A percentile compares a stretch with the other conserved stretches of the same genome.
Evolutionary conservation across 768 basidiomycete genomes (phyloP).

Genomic region (Infundibulicybe gibba): DNA sequence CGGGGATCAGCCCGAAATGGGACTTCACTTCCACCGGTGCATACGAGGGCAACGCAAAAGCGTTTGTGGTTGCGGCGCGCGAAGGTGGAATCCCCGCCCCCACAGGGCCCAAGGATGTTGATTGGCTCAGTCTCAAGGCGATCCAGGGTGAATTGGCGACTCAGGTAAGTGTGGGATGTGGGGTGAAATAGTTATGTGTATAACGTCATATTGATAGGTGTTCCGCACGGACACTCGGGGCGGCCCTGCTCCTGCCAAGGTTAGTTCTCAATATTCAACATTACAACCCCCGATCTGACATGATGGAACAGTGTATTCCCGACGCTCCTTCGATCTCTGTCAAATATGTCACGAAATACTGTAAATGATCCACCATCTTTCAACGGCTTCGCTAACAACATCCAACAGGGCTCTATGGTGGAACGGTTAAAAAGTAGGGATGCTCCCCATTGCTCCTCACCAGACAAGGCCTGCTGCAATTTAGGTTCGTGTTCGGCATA

Average conservation of each 20-base stretch:
- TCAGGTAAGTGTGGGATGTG: slow-evolving; percentile 5
- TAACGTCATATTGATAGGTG: slow-evolving; percentile 24
- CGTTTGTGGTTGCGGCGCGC: slow-evolving; percentile 45
- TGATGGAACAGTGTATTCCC: slow-evolving; percentile 26
- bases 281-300: slow-evolving; percentile 1
- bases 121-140: slow-evolving; percentile 48
- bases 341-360: slow-evolving; percentile 51
- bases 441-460: too few species aligned
- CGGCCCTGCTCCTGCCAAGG: slow-evolving; percentile 52
- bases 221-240: slow-evolving; percentile 50
- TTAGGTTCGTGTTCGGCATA: too few species aligned
- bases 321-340: slow-evolving; percentile 40
- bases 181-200: too few species aligned
- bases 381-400: background rate
- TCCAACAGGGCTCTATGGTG: background rate
- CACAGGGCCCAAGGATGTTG: slow-evolving; percentile 39
- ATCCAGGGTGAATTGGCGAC: slow-evolving; percentile 46
- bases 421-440: background rate
- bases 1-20: slow-evolving; percentile 46
- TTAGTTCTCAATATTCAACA: slow-evolving; percentile 15
- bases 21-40: slow-evolving; percentile 45
- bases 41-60: slow-evolving; percentile 36
- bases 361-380: slow-evolving; percentile 24
- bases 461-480: too few species aligned
- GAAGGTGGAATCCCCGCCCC: slow-evolving; percentile 38